phyloP scores from a whole-genome alignment of 148 eudicot species.

The Silene uniflora region DNA sequence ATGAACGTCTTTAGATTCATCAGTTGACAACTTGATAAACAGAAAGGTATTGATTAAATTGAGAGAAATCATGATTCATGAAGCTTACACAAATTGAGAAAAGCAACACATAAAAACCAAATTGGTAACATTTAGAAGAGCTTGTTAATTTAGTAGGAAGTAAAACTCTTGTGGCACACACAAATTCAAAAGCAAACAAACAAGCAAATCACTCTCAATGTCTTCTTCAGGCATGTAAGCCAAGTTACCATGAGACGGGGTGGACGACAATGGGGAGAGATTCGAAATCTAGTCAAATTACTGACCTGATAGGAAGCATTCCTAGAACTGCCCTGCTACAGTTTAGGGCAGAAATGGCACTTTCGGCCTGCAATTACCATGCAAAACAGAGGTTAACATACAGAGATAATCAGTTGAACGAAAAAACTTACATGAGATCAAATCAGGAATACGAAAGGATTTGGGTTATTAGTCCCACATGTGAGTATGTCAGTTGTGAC shows the following conservation, averaged over 20 bases:
- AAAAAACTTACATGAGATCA: background rate
- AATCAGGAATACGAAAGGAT: background rate
- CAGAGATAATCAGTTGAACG: background rate
- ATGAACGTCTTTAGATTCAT: too few relatives aligned
- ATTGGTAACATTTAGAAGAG: background rate
- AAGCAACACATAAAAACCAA: background rate
- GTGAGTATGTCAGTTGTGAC: too few relatives aligned
- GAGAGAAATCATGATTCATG: too few relatives aligned
- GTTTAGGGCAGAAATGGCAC: conserved; percentile 73
- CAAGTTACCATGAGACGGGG: conserved; percentile 11
- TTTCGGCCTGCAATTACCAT: conserved; percentile 59
- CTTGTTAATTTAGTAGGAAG: conserved; percentile 1
- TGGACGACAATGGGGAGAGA: conserved; percentile 12
- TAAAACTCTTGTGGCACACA: conserved; percentile 2
- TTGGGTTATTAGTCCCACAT: background rate
- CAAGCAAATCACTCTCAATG: background rate
- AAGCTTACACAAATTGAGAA: background rate
- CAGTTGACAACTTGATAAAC: too few relatives aligned
- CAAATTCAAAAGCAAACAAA: background rate
- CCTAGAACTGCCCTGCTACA: conserved; percentile 66
- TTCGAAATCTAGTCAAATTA: background rate
- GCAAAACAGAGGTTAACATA: conserved; percentile 4
- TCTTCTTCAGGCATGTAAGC: background rate
- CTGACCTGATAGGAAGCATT: conserved; percentile 62
- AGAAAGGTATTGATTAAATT: too few relatives aligned